Base-by-base conservation (phyloP, 148 eudicot genomes). In the Camellia granthamiana region DNA sequence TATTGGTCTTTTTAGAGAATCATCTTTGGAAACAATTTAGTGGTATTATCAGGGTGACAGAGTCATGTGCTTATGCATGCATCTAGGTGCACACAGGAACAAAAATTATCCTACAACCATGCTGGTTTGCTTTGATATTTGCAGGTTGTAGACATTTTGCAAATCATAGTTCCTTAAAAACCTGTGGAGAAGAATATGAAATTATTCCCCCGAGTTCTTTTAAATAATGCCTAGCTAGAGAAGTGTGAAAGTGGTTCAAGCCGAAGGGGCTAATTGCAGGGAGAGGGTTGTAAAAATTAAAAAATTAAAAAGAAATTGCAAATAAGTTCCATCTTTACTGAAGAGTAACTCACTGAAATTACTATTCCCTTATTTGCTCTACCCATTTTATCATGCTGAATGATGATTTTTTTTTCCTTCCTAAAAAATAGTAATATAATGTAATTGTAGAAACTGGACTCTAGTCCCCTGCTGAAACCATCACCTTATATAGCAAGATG, bases 1-100 rank as follows among this genome's bases (percentile, higher is more conserved):
- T 13, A 42, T 52, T 77, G n/a, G 51, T 13, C 81, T 83, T 30
- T 47, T 55, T 46, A 44, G 11, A 30, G 47, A 42, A 72, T 19
- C 21, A 23, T 65, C 42, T 44, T 43, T 49, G 66, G 16, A 46
- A 72, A 52, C 67, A 4, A 78, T 63, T 47, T 41, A 4, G 46
- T 75, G 6, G 3, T 12, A 15, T 58, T 43, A 21, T 80, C 4
- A 43, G 56, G 23, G 14, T 38, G 19, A 49, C 7, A 58, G 47
- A 30, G n/a, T 30, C 43, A 67, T 41, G 70, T 10, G 70, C 70
- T 67, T 46, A 41, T 67, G 14, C 43, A 66, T 30, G 44, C 6
- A 41, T 66, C 42, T 3, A 56, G 8, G 61, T 56, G 12, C 16
- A 56, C 13, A 56, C 51, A 47, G 3, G 61, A 56, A 6, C 61